Percentiles rank a stretch among this genome's conserved stretches.
Evolutionary conservation across 371 early-diverging fungal species (phyloP).

Genomic region (Circinella umbellata): DNA sequence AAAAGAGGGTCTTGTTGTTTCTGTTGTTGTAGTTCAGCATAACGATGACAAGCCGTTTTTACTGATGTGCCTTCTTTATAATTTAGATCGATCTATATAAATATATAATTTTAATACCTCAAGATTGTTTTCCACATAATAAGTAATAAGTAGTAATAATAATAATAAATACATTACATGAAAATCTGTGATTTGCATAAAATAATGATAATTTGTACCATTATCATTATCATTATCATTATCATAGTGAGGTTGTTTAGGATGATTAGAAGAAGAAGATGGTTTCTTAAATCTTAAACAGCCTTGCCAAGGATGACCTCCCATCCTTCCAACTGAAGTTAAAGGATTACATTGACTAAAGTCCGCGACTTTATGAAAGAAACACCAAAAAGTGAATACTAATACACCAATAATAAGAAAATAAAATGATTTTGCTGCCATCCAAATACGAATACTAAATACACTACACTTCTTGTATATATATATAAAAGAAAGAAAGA

Average conservation of each 20-base stretch:
- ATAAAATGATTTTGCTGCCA: background rate
- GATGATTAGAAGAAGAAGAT: background rate
- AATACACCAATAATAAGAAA: background rate
- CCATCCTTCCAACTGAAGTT: background rate
- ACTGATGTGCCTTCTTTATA: slow-evolving; percentile 53
- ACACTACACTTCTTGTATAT: too few relatives aligned
- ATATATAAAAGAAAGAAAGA: slow-evolving; percentile 1
- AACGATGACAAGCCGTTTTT: slow-evolving; percentile 61
- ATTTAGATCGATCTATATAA: slow-evolving; percentile 46
- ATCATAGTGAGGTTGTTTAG: background rate
- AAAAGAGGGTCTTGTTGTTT: background rate
- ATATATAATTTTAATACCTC: too few relatives aligned
- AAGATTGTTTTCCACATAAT: too few relatives aligned
- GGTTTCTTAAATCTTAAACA: background rate
- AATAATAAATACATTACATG: slow-evolving; percentile 50
- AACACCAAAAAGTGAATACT: background rate
- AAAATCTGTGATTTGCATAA: slow-evolving; percentile 80
- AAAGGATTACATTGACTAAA: background rate
- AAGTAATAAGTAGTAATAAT: too few relatives aligned
- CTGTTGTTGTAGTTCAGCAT: slow-evolving; percentile 4
- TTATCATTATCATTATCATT: background rate
- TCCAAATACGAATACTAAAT: too few relatives aligned
- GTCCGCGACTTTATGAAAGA: background rate
- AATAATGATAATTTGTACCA: slow-evolving; percentile 43
- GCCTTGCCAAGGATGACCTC: slow-evolving; percentile 1